Evolutionary conservation across 352 stramenopile species (phyloP), one percentile per base, ranked within the genome.

Genomic region (Globisporangium yorkense): DNA sequence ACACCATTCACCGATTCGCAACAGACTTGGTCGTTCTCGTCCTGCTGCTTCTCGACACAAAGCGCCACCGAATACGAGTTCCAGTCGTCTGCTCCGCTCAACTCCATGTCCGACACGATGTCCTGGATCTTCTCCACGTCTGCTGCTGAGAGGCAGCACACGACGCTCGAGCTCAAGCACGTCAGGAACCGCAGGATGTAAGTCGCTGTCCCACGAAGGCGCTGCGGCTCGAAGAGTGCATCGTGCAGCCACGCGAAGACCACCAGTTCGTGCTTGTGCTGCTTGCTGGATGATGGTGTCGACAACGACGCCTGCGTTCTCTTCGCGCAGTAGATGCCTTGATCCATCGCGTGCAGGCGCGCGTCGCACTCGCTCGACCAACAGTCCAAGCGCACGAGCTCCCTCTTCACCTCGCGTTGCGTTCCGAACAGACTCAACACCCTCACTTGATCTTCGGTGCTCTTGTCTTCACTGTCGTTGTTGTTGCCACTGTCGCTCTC

Each of bases 191-290:
- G 83, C 18, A 93, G 55, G 40, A 89, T 69, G 20, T 89, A 91
- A 44, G 83, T 87, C 18, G 79, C 76, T 21, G 75, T 87, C 44
- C 84, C 77, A 1, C 80, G 75, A 18, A 90, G 59, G 16, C 60
- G 64, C 35, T 57, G 51, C 13, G 71, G 73, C 0, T 57, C 50
- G 53, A 91, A 89, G 24, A 75, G 48, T 3, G 53, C 35, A 45
- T 85, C 70, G 41, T 74, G 43, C 0, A 92, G 57, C 80, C 83
- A 93, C 3, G 68, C 58, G 62, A 91, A 93, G 20, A 91, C 12
- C 1, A 88, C 61, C 12, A 89, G 48, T 15, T 40, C 35, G 10
- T 9, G 40, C 56, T 29, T 21, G 15, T 13, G 6, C 15, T 5
- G 49, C 15, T 20, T 29, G 8, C 3, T 21, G 18, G 3, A 27